These are phyloP conservation scores for Exophiala mesophila DNA, from an alignment of 2,329 filamentous ascomycete species.

Conservation along the genomic window DNA sequence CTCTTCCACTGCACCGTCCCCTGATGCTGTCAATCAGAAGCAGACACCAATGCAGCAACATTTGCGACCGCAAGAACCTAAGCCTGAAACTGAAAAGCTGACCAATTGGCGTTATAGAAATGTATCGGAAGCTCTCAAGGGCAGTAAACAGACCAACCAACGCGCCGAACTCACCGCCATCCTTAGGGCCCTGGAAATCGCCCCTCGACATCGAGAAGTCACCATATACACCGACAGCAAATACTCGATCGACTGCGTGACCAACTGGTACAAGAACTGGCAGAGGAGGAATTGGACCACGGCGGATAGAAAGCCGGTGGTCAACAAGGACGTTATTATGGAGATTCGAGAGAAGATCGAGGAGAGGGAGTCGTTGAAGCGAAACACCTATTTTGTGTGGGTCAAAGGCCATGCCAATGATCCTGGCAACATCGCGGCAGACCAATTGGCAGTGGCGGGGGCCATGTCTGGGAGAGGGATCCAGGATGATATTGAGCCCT, in stretches of 20 bases:
- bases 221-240: constrained; percentile 83
- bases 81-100: constrained; percentile 17
- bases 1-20: neutral
- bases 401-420: constrained; percentile 78
- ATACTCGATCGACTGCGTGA: constrained; percentile 87
- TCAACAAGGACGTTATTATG: constrained; percentile 81
- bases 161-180: constrained; percentile 92
- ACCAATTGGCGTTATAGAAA: constrained; percentile 47
- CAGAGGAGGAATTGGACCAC: constrained; percentile 71
- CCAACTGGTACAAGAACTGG: constrained; percentile 78
- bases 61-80: constrained; percentile 5
- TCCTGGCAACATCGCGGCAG: constrained; percentile 73
- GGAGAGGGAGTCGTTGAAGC: constrained; percentile 57
- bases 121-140: constrained; percentile 70
- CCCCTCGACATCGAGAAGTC: constrained; percentile 62
- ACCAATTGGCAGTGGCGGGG: constrained; percentile 67
- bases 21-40: neutral
- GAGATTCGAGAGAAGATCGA: constrained; percentile 67
- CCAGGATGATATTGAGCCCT: constrained; percentile 27
- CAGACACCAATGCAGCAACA: neutral
- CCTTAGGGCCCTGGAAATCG: constrained; percentile 72
- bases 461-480: constrained; percentile 42
- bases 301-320: constrained; percentile 63
- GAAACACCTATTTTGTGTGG: constrained; percentile 72
- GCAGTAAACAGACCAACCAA: constrained; percentile 82